Percentiles rank a stretch among this genome's conserved stretches.
Conservation (phyloP, 2,329 filamentous ascomycete species). For the Madurella fahalii region DNA sequence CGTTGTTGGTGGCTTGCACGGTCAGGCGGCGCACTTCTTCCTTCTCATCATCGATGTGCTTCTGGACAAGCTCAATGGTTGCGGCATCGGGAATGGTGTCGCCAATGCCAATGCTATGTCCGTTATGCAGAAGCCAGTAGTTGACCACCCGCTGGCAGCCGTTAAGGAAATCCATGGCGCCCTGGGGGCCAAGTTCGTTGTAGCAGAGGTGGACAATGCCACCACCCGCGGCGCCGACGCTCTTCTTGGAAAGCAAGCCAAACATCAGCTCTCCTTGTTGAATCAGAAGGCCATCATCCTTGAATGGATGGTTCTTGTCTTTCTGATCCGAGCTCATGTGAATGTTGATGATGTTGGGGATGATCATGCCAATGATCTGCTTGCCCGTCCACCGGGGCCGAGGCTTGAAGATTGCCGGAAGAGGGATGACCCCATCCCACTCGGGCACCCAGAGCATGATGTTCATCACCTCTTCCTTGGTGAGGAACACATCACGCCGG, state of each 20-base stretch:
- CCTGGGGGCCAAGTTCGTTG: conserved; percentile 85
- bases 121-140: conserved; percentile 95
- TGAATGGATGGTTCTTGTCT: conserved; percentile 57
- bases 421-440: conserved; percentile 93
- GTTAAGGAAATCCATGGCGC: conserved; percentile 92
- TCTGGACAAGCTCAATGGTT: conserved; percentile 81
- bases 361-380: conserved; percentile 90
- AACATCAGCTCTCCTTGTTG: conserved; percentile 86
- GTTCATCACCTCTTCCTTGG: conserved; percentile 91
- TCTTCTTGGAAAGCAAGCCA: conserved; percentile 89
- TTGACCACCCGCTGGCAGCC: conserved; percentile 91
- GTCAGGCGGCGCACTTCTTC: conserved; percentile 73
- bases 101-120: conserved; percentile 97
- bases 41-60: conserved; percentile 78
- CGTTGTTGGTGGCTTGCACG: conserved; percentile 73
- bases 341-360: conserved; percentile 82
- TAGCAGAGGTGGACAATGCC: conserved; percentile 95
- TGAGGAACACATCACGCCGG: conserved; percentile 85
- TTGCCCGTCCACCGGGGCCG: conserved; percentile 95
- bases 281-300: conserved; percentile 76
- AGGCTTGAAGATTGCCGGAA: conserved; percentile 91
- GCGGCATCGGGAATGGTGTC: conserved; percentile 88
- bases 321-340: conserved; percentile 60
- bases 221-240: conserved; percentile 80
- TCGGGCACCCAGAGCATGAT: conserved; percentile 95